Evolutionary conservation across 768 basidiomycete genomes (phyloP).

Genomic region (Astraeus odoratus): DNA sequence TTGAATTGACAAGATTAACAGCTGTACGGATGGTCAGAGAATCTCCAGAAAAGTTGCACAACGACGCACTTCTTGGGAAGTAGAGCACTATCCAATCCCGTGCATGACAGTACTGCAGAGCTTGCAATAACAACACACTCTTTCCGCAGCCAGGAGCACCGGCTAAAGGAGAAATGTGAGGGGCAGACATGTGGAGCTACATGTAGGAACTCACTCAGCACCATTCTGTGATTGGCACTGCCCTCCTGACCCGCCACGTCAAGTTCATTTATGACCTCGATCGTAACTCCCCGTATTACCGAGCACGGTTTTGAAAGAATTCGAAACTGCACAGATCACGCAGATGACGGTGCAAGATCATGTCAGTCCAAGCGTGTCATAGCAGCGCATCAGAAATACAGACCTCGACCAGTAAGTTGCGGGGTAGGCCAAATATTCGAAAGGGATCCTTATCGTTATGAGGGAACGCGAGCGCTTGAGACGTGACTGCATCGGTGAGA

Average conservation of each 20-base stretch:
- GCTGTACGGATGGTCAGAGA: slow-evolving; percentile 24
- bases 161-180: slow-evolving; percentile 33
- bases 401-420: slow-evolving; percentile 66
- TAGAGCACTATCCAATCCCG: slow-evolving; percentile 81
- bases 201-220: slow-evolving; percentile 50
- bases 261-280: slow-evolving; percentile 47
- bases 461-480: slow-evolving; percentile 41
- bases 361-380: not conserved
- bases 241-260: slow-evolving; percentile 40
- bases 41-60: not conserved
- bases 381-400: slow-evolving; percentile 13
- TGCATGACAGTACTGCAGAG: slow-evolving; percentile 57
- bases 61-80: slow-evolving; percentile 61
- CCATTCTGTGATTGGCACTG: slow-evolving; percentile 47
- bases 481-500: slow-evolving; percentile 31
- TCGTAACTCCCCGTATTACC: slow-evolving; percentile 62
- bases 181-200: not conserved
- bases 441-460: slow-evolving; percentile 42
- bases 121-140: slow-evolving; percentile 70
- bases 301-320: slow-evolving; percentile 66
- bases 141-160: slow-evolving; percentile 78
- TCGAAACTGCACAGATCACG: slow-evolving; percentile 41
- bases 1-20: slow-evolving; percentile 63
- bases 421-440: slow-evolving; percentile 67
- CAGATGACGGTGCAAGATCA: not conserved